These are phyloP conservation scores for Volvariella surrecta DNA, from an alignment of 1,284 basidiomycete genomes.

Conservation along the genomic window DNA sequence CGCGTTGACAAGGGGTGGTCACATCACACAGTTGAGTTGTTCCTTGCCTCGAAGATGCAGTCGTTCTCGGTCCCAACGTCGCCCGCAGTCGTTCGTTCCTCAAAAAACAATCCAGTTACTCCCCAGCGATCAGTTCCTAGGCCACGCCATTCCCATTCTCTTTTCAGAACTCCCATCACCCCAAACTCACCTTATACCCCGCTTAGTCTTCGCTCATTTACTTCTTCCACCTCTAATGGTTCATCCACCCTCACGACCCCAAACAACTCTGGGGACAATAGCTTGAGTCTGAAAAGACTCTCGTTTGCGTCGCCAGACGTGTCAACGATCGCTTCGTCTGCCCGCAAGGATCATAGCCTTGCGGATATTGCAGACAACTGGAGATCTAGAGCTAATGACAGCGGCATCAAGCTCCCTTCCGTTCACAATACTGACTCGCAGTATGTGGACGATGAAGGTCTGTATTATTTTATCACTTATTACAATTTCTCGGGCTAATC, in stretches of 20 bases:
- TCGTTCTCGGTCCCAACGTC: slow-evolving; percentile 34
- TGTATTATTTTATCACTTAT: slow-evolving; percentile 14
- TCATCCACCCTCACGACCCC: slow-evolving; percentile 51
- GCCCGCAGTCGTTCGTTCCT: slow-evolving; percentile 28
- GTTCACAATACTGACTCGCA: slow-evolving; percentile 29
- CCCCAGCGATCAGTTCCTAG: slow-evolving; percentile 26
- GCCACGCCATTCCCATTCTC: slow-evolving; percentile 24
- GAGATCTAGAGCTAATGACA: slow-evolving; percentile 62
- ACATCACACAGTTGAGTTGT: slow-evolving; percentile 2
- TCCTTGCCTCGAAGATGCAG: slow-evolving; percentile 5
- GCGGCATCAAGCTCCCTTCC: slow-evolving; percentile 57
- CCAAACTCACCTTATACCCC: slow-evolving; percentile 56
- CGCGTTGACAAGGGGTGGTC: slow-evolving; percentile 6
- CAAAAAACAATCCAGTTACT: slow-evolving; percentile 28
- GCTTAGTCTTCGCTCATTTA: slow-evolving; percentile 52
- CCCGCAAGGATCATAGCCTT: slow-evolving; percentile 32
- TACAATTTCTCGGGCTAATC: slow-evolving; percentile 14
- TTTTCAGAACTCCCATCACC: slow-evolving; percentile 28
- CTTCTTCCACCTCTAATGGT: slow-evolving; percentile 35
- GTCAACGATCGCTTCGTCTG: slow-evolving; percentile 15
- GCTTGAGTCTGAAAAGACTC: slow-evolving; percentile 29
- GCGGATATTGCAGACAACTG: slow-evolving; percentile 63
- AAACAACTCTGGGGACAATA: slow-evolving; percentile 19
- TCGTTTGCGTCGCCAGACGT: slow-evolving; percentile 25
- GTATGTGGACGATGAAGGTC: slow-evolving; percentile 47